phyloP scores from a whole-genome alignment of 176 grass and related monocot genomes.

The Rhynchospora breviuscula region DNA sequence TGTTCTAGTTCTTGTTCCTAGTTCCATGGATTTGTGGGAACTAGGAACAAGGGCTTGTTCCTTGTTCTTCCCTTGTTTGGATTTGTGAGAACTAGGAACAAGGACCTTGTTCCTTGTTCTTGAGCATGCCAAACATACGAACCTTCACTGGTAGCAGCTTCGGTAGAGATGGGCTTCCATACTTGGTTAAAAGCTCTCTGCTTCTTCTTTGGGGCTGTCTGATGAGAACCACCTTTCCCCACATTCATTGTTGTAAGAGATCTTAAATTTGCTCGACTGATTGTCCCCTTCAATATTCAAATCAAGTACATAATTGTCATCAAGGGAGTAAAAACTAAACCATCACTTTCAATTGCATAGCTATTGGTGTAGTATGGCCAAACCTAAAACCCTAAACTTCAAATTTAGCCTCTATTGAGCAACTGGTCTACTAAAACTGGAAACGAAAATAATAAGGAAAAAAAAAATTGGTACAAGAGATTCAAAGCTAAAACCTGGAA shows the following conservation, averaged over 20 bases:
- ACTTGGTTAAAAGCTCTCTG: constrained; percentile 33
- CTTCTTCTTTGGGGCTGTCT: constrained; percentile 27
- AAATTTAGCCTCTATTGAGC: neutral
- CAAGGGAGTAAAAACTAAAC: neutral
- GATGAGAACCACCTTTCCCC: constrained; percentile 9
- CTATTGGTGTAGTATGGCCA: neutral
- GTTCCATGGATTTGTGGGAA: no score
- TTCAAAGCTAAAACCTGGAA: neutral
- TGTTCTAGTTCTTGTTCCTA: no score
- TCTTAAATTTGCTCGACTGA: constrained; percentile 20
- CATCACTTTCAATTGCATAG: neutral
- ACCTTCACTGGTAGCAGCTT: constrained; percentile 43
- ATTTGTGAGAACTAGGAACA: no score
- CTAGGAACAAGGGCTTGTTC: no score
- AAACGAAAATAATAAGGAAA: neutral
- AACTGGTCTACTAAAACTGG: neutral
- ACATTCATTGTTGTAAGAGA: constrained; percentile 36
- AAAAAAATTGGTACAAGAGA: neutral
- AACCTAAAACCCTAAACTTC: constrained; percentile 13
- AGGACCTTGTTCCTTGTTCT: no score
- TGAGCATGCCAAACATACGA: no score
- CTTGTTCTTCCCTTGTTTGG: no score
- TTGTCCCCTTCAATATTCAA: constrained; percentile 28
- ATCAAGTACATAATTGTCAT: neutral
- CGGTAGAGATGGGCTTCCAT: constrained; percentile 51